Base-by-base conservation (phyloP, 75 land plant species). In the Adiantum capillusveneris region DNA sequence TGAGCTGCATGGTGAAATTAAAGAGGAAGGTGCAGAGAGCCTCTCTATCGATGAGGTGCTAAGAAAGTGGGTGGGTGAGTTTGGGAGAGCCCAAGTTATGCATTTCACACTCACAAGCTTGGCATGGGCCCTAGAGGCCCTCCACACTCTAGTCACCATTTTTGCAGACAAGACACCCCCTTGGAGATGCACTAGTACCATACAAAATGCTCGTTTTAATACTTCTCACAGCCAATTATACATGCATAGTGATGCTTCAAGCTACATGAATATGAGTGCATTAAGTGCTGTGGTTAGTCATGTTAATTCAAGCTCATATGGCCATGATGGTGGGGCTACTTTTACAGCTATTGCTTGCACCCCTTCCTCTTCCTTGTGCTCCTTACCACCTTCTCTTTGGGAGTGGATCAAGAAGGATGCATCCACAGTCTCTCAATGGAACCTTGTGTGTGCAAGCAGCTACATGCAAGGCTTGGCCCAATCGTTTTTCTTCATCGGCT, bases 81-180 rank as follows among this genome's bases (percentile, higher is more conserved):
- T 87, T 60, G 91, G 91, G 60, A 31, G 31, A 45, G 85, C 84
- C 81, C 91, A 87, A 59, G 41, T 77, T 17, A 48, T 67, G 9
- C 87, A 87, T 64, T 87, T 83, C 67, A 60, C 81, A 18, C 62
- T 87, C 5, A 68, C 77, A 9, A 80, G 70, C 53, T 12, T 77
- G 30, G 84, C 81, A 0, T 87, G 87, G 87, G 76, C 81, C 0
- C 70, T 87, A 1, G 87, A 80, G 66, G 91, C 87, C 0, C 60
- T 87, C 39, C 91, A 87, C 60, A 78, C 84, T 43, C 77, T 87
- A 81, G 87, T 83, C 56, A 74, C 78, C 79, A 84, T 87, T 63
- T 87, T 87, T 68, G 81, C 87, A 29, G 91, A 83, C 65, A 66
- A 65, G 6, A 78, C 76, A 29, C 86, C 83, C 13, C 67, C n/a